A percentile compares a stretch with the other conserved stretches of the same genome.
Evolutionary conservation across 208 protist genomes (phyloP).

Genomic region (Phytomonas francai): DNA sequence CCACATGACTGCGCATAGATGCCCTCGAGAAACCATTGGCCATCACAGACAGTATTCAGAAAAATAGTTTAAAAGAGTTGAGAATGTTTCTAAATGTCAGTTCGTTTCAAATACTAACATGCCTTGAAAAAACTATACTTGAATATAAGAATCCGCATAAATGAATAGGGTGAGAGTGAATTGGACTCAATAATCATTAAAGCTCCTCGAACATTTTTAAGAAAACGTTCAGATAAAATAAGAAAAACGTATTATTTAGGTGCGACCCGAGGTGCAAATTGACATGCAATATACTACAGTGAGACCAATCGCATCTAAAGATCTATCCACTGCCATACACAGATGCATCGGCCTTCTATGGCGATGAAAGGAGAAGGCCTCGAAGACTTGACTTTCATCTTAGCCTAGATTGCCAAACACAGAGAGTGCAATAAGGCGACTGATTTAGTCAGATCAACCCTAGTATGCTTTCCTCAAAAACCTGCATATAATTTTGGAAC

Average conservation of each 20-base stretch:
- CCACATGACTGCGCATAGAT: background rate
- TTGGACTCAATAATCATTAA: background rate
- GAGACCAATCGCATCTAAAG: background rate
- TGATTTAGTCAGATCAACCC: background rate
- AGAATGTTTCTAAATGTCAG: background rate
- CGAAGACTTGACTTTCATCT: background rate
- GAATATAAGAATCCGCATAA: background rate
- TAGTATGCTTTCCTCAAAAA: background rate
- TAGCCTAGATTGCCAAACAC: background rate
- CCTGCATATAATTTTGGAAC: background rate
- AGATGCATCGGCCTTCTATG: background rate
- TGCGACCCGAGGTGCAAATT: background rate
- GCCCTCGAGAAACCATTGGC: background rate
- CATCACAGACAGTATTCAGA: slow-evolving; percentile 3
- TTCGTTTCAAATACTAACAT: background rate
- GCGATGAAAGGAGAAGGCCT: background rate
- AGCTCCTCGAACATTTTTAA: background rate
- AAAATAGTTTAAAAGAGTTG: background rate
- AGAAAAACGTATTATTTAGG: background rate
- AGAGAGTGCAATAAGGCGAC: background rate
- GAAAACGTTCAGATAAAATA: background rate
- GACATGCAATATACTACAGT: background rate
- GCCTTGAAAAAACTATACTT: background rate
- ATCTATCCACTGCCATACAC: background rate
- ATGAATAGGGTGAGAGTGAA: background rate